These are phyloP conservation scores for Avena sativa DNA, from an alignment of 176 grass and related monocot genomes.

Conservation along the genomic window DNA sequence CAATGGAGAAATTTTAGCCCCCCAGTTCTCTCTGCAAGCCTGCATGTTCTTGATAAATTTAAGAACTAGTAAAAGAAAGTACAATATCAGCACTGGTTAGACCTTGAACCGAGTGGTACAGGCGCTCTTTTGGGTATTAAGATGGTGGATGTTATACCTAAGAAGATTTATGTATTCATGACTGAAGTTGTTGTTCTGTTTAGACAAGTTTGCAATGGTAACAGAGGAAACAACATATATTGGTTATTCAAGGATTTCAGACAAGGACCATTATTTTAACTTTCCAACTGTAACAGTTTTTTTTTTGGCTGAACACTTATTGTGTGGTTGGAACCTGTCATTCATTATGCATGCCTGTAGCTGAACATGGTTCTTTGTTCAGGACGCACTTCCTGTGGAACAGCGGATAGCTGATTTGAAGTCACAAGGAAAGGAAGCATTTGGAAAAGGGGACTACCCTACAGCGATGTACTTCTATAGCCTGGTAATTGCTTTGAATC, in stretches of 20 bases:
- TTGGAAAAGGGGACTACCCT: constrained; percentile 34
- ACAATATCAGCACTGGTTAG: not conserved
- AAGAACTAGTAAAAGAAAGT: not conserved
- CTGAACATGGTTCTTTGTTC: not conserved
- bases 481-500: constrained; percentile 20
- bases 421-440: constrained; percentile 33
- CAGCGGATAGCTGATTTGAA: constrained; percentile 29
- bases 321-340: not conserved
- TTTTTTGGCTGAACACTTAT: not conserved
- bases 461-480: constrained; percentile 31
- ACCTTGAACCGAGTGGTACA: not conserved
- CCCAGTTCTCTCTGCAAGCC: not conserved
- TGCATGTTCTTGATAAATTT: constrained; percentile 2
- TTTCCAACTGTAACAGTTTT: not conserved
- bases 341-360: not conserved
- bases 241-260: not conserved
- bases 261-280: not conserved
- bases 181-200: not conserved
- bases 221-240: too few relatives aligned
- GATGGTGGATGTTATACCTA: not conserved
- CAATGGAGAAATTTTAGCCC: not conserved
- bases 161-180: not conserved
- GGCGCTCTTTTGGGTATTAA: not conserved
- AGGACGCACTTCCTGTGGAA: constrained; percentile 18
- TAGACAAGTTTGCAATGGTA: not conserved